Evolutionary conservation across 2,329 filamentous ascomycete genomes (phyloP).

Genomic region (Herpotrichia juniperi): DNA sequence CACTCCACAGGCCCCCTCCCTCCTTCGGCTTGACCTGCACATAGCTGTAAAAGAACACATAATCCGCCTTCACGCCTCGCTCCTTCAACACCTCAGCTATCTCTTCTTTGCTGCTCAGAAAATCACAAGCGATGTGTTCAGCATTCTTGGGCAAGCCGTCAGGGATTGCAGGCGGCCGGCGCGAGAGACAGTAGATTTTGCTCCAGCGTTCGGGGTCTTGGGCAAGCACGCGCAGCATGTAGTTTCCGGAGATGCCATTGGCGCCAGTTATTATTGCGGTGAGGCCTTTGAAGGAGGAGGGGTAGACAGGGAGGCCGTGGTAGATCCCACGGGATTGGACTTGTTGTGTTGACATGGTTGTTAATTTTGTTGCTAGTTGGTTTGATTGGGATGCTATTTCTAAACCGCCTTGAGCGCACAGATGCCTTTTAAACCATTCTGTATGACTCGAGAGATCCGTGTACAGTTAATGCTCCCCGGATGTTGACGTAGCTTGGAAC

Average conservation of each 20-base stretch:
- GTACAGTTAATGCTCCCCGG: too few relatives aligned
- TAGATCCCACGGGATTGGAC: conserved; percentile 52
- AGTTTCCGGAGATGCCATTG: conserved; percentile 60
- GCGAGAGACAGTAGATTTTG: conserved; percentile 58
- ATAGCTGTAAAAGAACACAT: conserved; percentile 63
- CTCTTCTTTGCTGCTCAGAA: conserved; percentile 43
- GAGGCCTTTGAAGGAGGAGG: conserved; percentile 48
- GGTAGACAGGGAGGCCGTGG: conserved; percentile 56
- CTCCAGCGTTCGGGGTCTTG: conserved; percentile 56
- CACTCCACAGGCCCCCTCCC: conserved; percentile 54
- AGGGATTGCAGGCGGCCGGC: conserved; percentile 52
- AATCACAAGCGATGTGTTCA: conserved; percentile 52
- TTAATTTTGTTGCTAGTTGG: not conserved
- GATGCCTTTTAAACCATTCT: too few relatives aligned
- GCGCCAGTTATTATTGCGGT: conserved; percentile 61
- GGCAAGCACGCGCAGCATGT: conserved; percentile 57
- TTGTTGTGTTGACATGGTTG: conserved; percentile 28
- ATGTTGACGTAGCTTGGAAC: not conserved
- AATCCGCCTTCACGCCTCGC: conserved; percentile 45
- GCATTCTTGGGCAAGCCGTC: conserved; percentile 44
- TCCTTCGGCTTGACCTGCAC: conserved; percentile 57
- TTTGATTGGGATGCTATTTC: too few relatives aligned
- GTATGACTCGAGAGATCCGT: too few relatives aligned
- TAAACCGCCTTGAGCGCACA: too few relatives aligned
- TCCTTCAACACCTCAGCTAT: conserved; percentile 44